A percentile compares a stretch with the other conserved stretches of the same genome.
Evolutionary conservation across 2,329 filamentous ascomycete species (phyloP).

Genomic region (Pestalotiopsis sp.): DNA sequence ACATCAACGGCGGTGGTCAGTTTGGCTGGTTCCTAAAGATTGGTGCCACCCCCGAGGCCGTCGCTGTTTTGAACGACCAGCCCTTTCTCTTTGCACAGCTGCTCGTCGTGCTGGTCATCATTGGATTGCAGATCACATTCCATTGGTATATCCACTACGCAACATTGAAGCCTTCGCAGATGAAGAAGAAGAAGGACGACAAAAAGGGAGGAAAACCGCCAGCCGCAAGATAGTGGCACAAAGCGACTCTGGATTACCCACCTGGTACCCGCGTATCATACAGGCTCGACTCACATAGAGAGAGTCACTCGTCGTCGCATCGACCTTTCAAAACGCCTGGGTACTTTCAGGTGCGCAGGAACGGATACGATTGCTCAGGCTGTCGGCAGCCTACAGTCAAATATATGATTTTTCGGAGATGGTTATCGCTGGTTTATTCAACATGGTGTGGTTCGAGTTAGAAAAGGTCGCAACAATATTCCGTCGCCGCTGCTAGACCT

Average conservation of each 20-base stretch:
- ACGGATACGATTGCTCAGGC: not conserved
- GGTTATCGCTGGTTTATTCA: not conserved
- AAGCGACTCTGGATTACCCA: not conserved
- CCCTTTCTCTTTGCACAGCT: conserved; percentile 62
- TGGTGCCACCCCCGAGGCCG: conserved; percentile 60
- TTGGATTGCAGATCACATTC: conserved; percentile 49
- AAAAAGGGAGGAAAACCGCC: conserved; percentile 36
- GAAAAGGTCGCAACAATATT: not conserved
- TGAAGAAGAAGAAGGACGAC: conserved; percentile 52
- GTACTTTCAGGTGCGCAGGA: not conserved
- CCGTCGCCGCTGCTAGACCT: not conserved
- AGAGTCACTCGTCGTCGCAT: not conserved
- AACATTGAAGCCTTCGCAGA: conserved; percentile 64
- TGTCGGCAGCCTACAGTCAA: not conserved
- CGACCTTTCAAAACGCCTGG: not conserved
- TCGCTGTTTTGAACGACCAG: conserved; percentile 64
- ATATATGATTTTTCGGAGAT: not conserved
- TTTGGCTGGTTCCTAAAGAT: conserved; percentile 61
- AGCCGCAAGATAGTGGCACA: conserved; percentile 2
- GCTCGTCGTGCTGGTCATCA: conserved; percentile 53
- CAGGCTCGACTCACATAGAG: not conserved
- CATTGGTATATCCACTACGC: conserved; percentile 63
- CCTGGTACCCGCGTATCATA: not conserved
- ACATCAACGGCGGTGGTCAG: conserved; percentile 44
- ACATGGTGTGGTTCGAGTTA: not conserved